Evolutionary conservation across 2,329 filamentous ascomycete species (phyloP), one percentile per base, ranked within the genome.

Genomic region (Kalaharituber pfeilii): DNA sequence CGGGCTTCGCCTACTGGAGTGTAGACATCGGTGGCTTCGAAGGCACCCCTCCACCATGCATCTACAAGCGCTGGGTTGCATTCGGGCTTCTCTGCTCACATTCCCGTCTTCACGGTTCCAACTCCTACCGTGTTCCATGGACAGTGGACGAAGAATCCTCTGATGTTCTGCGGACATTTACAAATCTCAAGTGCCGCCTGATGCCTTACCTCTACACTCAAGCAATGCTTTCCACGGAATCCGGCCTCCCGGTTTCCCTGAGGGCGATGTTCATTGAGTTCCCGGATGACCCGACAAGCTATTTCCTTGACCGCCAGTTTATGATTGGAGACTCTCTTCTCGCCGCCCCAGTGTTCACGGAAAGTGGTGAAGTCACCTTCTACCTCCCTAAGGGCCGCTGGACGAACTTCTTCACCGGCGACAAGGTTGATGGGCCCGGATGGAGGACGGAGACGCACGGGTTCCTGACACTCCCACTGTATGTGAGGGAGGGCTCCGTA

Each of bases 221-320:
- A 62, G 71, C 69, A 6, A 63, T 66, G 1, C 63, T 63, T 39
- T 67, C 71, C 24, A 66, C 73, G 1, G 68, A 69, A n/a, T 69
- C 71, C 1, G 80, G 80, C 0, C 73, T 76, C 58, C 79, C 80
- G 2, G 71, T 82, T 15, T n/a, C n/a, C n/a, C 75, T 85, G 59
- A 69, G 82, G 33, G 75, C 82, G 20, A 74, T 82, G 65, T 79
- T 79, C 55, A 70, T 85, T 28, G 82, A 86, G 67, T 86, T 84
- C 62, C 81, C 80, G 1, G 73, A 79, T 1, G 82, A 86, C 62
- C 74, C 75, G n/a, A 83, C 78, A 3, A 70, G 76, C 0, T 85
- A 81, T 75, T 73, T 71, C 51, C 71, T 83, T 47, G 82, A 86
- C 66, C 75, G 78, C 28, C 79, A 85, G 65, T 86, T 84, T 67